Evolutionary conservation across 495 filamentous ascomycete genomes (phyloP).

Genomic region (Cairneyella variabilis): DNA sequence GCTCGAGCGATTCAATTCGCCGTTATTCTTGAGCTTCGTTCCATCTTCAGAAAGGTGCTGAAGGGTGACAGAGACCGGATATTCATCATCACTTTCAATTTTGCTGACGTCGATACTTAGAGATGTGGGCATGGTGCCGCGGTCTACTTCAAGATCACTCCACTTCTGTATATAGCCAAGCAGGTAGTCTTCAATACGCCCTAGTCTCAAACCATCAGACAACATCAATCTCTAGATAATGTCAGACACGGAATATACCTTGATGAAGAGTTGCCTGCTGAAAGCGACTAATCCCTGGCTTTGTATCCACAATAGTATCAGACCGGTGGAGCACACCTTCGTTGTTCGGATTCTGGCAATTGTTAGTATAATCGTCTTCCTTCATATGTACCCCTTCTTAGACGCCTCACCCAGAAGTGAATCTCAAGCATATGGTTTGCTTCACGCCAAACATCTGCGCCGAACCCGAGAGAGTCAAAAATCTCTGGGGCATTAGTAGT

Average conservation of each 20-base stretch:
- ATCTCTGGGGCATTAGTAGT: slow-evolving; percentile 9
- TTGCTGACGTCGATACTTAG: slow-evolving; percentile 38
- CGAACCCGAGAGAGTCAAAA: slow-evolving; percentile 61
- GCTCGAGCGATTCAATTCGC: slow-evolving; percentile 28
- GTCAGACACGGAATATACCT: neutral
- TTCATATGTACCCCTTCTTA: neutral
- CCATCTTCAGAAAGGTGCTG: slow-evolving; percentile 41
- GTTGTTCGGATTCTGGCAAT: slow-evolving; percentile 33
- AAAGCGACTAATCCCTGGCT: slow-evolving; percentile 46
- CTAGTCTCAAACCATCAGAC: slow-evolving; percentile 18
- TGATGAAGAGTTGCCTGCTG: slow-evolving; percentile 52
- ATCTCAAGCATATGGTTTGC: slow-evolving; percentile 47
- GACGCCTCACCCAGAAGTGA: slow-evolving; percentile 28
- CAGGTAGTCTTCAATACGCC: slow-evolving; percentile 51
- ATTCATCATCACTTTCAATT: slow-evolving; percentile 40
- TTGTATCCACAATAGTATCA: slow-evolving; percentile 44
- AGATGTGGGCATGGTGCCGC: slow-evolving; percentile 40
- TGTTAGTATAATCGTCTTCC: neutral
- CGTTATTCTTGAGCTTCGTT: slow-evolving; percentile 32
- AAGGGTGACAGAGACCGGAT: slow-evolving; percentile 48
- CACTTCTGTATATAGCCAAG: slow-evolving; percentile 45
- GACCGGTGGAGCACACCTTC: slow-evolving; percentile 50
- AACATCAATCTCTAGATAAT: neutral
- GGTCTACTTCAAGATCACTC: slow-evolving; percentile 45
- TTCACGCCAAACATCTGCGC: slow-evolving; percentile 54